Evolutionary conservation across 2,329 filamentous ascomycete species (phyloP).

Genomic region (Macrophomina tecta): DNA sequence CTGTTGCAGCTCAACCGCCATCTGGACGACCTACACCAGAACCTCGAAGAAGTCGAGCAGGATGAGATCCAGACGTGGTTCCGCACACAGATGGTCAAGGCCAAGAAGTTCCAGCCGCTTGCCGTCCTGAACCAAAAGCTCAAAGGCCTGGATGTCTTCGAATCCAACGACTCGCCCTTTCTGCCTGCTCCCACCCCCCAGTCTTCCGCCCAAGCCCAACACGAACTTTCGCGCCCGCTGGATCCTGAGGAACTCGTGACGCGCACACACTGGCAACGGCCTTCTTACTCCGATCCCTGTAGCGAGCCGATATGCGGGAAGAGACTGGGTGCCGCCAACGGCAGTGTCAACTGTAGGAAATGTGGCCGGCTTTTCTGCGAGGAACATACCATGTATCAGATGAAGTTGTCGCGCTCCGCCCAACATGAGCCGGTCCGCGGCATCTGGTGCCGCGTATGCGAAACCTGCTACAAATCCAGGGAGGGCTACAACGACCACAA

Average conservation of each 20-base stretch:
- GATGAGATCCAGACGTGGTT: slow-evolving; percentile 98
- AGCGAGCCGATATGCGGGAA: slow-evolving; percentile 87
- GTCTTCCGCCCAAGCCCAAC: slow-evolving; percentile 42
- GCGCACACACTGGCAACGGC: slow-evolving; percentile 84
- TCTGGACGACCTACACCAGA: slow-evolving; percentile 88
- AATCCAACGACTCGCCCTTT: slow-evolving; percentile 77
- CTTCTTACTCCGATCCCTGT: slow-evolving; percentile 76
- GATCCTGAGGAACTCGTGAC: slow-evolving; percentile 93
- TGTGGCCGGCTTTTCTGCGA: slow-evolving; percentile 96
- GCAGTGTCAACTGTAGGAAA: slow-evolving; percentile 89
- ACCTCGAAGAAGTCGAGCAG: slow-evolving; percentile 85
- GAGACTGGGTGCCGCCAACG: slow-evolving; percentile 77
- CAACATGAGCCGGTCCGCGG: slow-evolving; percentile 88
- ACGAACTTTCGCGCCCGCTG: slow-evolving; percentile 42
- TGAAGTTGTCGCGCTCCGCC: slow-evolving; percentile 91
- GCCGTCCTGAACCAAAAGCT: slow-evolving; percentile 93
- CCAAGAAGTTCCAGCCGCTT: slow-evolving; percentile 89
- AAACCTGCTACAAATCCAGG: slow-evolving; percentile 98
- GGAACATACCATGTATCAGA: slow-evolving; percentile 99
- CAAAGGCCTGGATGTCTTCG: slow-evolving; percentile 90
- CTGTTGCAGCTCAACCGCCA: slow-evolving; percentile 85
- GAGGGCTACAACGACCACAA: slow-evolving; percentile 93
- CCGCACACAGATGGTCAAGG: slow-evolving; percentile 90
- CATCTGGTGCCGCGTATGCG: slow-evolving; percentile 92
- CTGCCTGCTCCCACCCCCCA: slow-evolving; percentile 44